Evolutionary conservation across 1,284 basidiomycete genomes (phyloP).

Genomic region (Irpex lacteus): DNA sequence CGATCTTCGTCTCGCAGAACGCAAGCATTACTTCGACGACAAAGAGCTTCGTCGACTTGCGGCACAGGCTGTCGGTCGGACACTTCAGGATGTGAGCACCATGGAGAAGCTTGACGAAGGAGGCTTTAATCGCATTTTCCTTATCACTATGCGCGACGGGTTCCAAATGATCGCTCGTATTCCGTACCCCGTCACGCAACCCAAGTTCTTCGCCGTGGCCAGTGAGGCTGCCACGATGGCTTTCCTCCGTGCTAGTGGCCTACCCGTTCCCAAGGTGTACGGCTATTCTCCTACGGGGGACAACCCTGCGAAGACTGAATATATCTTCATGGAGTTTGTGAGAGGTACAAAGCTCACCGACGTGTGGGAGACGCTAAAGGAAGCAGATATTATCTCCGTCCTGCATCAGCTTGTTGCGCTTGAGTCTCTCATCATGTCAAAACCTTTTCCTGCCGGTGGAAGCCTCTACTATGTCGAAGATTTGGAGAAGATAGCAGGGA

Average conservation of each 20-base stretch:
- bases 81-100: constrained; percentile 31
- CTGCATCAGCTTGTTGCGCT: constrained; percentile 43
- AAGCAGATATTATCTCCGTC: constrained; percentile 40
- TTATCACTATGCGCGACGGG: constrained; percentile 41
- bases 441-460: constrained; percentile 44
- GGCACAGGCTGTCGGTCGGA: constrained; percentile 39
- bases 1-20: constrained; percentile 43
- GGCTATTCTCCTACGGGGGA: constrained; percentile 45
- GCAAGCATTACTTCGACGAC: constrained; percentile 39
- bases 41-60: constrained; percentile 42
- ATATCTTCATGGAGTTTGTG: constrained; percentile 53
- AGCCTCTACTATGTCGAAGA: constrained; percentile 48
- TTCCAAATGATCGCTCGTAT: constrained; percentile 47
- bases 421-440: constrained; percentile 48
- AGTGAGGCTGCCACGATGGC: constrained; percentile 52
- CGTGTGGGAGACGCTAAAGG: constrained; percentile 40
- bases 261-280: constrained; percentile 49
- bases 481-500: constrained; percentile 35
- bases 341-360: constrained; percentile 42
- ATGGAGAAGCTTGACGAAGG: constrained; percentile 43
- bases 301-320: constrained; percentile 48
- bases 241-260: constrained; percentile 30
- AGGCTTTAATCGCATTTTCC: constrained; percentile 41
- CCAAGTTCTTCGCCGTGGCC: constrained; percentile 44
- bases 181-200: constrained; percentile 42